phyloP scores from a whole-genome alignment of 202 grass and related monocot species.

The Digitaria exilis region DNA sequence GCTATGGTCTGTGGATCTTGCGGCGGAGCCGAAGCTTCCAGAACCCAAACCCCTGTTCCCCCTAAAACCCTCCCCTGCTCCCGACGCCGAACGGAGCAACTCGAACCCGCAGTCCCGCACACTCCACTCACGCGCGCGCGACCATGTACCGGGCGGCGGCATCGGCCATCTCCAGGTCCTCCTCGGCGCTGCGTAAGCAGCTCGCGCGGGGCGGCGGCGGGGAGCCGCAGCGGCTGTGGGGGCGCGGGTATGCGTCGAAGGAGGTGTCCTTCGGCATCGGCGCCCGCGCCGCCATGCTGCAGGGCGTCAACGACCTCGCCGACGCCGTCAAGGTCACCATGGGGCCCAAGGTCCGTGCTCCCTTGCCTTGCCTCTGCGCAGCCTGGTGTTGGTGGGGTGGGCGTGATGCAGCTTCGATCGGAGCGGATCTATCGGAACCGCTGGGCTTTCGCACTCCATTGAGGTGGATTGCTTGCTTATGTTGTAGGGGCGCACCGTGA shows the following conservation, averaged over 20 bases:
- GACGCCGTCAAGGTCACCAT: constrained; percentile 98
- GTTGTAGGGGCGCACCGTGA: constrained; percentile 78
- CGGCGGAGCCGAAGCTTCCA: background rate
- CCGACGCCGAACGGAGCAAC: background rate
- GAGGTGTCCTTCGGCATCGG: constrained; percentile 77
- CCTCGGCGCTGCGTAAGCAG: constrained; percentile 51
- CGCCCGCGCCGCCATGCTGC: constrained; percentile 84
- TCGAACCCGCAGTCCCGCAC: background rate
- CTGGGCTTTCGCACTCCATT: background rate
- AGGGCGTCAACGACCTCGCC: constrained; percentile 89
- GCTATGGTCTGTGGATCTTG: background rate
- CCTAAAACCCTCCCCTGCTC: constrained; percentile 32
- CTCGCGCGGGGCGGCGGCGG: constrained; percentile 37
- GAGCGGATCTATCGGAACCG: constrained; percentile 21
- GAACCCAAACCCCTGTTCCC: constrained; percentile 23
- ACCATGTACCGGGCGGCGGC: constrained; percentile 57
- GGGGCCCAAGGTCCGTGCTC: constrained; percentile 78
- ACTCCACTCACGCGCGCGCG: background rate
- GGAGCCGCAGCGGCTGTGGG: constrained; percentile 50
- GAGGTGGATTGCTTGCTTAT: background rate
- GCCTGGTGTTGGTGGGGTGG: too few relatives aligned
- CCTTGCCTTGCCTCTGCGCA: background rate
- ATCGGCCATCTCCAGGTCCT: constrained; percentile 54
- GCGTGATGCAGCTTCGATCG: background rate
- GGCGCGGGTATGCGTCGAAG: constrained; percentile 75